These are phyloP conservation scores for Circinella minor DNA, from an alignment of 371 early-diverging fungal genomes.

Conservation along the genomic window DNA sequence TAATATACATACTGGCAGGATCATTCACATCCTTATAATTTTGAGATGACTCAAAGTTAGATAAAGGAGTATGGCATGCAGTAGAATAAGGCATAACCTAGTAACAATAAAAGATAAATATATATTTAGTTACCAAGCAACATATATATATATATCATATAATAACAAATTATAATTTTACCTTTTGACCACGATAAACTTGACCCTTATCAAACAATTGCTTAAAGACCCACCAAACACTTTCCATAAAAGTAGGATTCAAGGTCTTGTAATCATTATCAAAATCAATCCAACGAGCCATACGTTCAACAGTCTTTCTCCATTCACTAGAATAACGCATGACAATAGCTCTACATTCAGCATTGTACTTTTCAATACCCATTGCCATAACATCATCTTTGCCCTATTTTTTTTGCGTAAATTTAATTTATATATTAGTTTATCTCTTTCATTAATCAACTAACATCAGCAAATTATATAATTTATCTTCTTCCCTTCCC, in stretches of 20 bases:
- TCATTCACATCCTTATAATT: slow-evolving; percentile 99
- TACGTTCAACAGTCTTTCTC: slow-evolving; percentile 96
- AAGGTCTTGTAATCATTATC: slow-evolving; percentile 99
- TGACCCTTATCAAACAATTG: slow-evolving; percentile 95
- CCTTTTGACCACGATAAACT: slow-evolving; percentile 96
- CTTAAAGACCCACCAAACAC: slow-evolving; percentile 99
- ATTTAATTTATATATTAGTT: not conserved
- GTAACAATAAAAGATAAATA: not conserved
- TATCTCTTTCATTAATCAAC: too few relatives aligned
- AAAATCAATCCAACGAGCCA: slow-evolving; percentile 99
- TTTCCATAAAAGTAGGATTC: slow-evolving; percentile 97
- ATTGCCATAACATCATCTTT: slow-evolving; percentile 93
- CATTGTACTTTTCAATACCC: slow-evolving; percentile 99
- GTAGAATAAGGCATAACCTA: slow-evolving; percentile 99
- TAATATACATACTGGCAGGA: slow-evolving; percentile 74
- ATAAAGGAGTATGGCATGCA: slow-evolving; percentile 95
- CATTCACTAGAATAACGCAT: slow-evolving; percentile 98
- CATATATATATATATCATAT: not conserved
- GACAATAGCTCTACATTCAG: slow-evolving; percentile 98
- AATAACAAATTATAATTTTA: slow-evolving; percentile 15
- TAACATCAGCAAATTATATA: too few relatives aligned
- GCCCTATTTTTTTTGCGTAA: slow-evolving; percentile 38
- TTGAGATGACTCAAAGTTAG: slow-evolving; percentile 99
- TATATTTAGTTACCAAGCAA: slow-evolving; percentile 14
- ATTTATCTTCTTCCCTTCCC: too few relatives aligned